Evolutionary conservation across 176 grass and related monocot species (phyloP), one percentile per base, ranked within the genome.

Genomic region (Paspalum vaginatum): DNA sequence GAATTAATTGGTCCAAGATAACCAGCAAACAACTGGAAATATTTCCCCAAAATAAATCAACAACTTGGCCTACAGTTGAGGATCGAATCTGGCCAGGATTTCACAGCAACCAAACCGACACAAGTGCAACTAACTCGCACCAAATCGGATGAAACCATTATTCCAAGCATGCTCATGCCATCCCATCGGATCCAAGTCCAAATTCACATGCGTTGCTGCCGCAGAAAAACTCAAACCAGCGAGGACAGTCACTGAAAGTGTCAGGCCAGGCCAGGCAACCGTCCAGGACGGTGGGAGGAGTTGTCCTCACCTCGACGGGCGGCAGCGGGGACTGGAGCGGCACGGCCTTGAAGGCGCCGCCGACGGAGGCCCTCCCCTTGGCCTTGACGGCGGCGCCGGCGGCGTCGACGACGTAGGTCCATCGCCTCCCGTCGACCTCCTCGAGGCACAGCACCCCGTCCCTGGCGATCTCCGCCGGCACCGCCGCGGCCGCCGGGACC

Each of bases 401-500:
- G 25, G 64, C 80, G 77, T 99, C 90, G 38, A 99, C 55, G 57
- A 91, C 88, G 75, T 99, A 99, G 68, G 84, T 93, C 84, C 90
- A 99, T 45, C 83, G 88, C 90, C 92, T 85, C 55, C 96, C 92
- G 20, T 95, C 92, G 77, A 99, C 85, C 84, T 99, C 96, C 86
- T 99, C 96, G 15, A 91, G 79, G 68, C 96, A 99, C 43, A 95
- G 70, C 22, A 91, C 75, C 65, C 88, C 91, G 48, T 79, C 79
- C 12, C 61, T 77, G 11, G 85, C 60, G 7, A 61, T 71, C 46
- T 71, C 42, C 27, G 77, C 47, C 51, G 85, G 74, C 49, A 70
- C 71, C 9, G 88, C 68, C 25, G 47, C 18, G 75, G 50, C 40
- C 80, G 79, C 70, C 61, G 54, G 79, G 56, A 50, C 83, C 89